Evolutionary conservation across 495 filamentous ascomycete genomes (phyloP), one percentile per base, ranked within the genome.

Genomic region (Daldinia decipiens): DNA sequence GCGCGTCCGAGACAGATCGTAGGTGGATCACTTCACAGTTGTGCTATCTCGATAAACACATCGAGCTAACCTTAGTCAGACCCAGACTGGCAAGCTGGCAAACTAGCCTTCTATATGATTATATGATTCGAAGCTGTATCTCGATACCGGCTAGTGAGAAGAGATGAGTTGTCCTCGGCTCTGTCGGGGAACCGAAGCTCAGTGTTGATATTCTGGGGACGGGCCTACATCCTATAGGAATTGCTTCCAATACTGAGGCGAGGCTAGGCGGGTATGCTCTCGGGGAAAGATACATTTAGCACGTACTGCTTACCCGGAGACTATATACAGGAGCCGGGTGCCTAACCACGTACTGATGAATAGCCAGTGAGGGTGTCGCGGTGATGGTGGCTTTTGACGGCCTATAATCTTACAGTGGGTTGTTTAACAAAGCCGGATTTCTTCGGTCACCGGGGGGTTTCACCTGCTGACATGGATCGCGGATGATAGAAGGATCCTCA

Each of bases 401-500:
- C 56, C 47, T 64, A 65, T 34, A 38, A 27, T 69, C 39, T 63
- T n/a, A 69, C 47, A 29, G 56, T 13, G 59, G 36, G 57, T 64
- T 55, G 40, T 60, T 58, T 21, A 21, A 56, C 27, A 43, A 34
- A 43, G 29, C 17, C 19, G 36, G 19, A 15, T 45, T 40, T 24
- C 17, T 59, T 55, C 54, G 69, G 27, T 24, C 61, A 29, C 47
- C 43, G 63, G 39, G 55, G 24, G 0, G 43, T 52, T 61, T 53
- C 32, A 27, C 51, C 50, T 53, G 53, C 70, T 69, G 61, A 72
- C 65, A 65, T 62, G 65, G 61, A 53, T 64, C 9, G 24, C 21
- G 59, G 59, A 59, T 61, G 60, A 38, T 38, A 12, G 24, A 12
- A 36, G 32, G 65, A 72, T 72, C 70, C 70, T 73, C 51, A 31